Conservation (phyloP, 2,329 filamentous ascomycete species). For the Sporothrix euskadiensis region DNA sequence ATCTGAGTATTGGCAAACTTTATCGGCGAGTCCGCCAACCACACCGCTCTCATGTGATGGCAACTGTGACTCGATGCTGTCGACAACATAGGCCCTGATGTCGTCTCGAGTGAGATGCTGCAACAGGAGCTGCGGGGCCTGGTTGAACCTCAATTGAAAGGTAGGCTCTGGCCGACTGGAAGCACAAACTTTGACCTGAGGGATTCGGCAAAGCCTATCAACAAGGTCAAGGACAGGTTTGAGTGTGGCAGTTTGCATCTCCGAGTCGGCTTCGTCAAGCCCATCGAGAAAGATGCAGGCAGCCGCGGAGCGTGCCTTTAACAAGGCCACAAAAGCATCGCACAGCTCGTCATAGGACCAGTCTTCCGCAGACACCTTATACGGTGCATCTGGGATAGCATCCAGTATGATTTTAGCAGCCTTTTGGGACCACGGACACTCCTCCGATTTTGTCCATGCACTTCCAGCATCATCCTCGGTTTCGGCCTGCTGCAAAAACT, state of each 20-base stretch:
- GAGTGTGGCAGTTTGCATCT: background rate
- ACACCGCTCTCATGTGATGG: no score
- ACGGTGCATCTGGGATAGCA: background rate
- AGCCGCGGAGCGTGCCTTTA: background rate
- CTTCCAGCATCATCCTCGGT: background rate
- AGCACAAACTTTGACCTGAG: slow-evolving; percentile 10
- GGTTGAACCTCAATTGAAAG: background rate
- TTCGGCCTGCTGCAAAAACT: background rate
- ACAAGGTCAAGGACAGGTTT: background rate
- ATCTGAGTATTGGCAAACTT: slow-evolving; percentile 8
- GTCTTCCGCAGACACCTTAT: background rate
- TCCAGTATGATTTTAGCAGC: background rate
- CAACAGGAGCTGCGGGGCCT: background rate
- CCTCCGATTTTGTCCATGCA: no score
- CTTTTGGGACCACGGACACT: background rate
- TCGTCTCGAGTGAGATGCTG: slow-evolving; percentile 12
- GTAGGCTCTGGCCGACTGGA: slow-evolving; percentile 18
- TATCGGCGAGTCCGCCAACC: background rate
- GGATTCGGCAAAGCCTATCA: background rate
- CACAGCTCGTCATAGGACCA: slow-evolving; percentile 9
- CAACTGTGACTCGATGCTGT: background rate
- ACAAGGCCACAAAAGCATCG: background rate
- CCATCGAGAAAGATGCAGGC: slow-evolving; percentile 15
- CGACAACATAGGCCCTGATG: background rate
- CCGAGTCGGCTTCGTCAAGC: slow-evolving; percentile 2